Evolutionary conservation across 2,329 filamentous ascomycete genomes (phyloP).

Genomic region (Chaetomiaceae sp.): DNA sequence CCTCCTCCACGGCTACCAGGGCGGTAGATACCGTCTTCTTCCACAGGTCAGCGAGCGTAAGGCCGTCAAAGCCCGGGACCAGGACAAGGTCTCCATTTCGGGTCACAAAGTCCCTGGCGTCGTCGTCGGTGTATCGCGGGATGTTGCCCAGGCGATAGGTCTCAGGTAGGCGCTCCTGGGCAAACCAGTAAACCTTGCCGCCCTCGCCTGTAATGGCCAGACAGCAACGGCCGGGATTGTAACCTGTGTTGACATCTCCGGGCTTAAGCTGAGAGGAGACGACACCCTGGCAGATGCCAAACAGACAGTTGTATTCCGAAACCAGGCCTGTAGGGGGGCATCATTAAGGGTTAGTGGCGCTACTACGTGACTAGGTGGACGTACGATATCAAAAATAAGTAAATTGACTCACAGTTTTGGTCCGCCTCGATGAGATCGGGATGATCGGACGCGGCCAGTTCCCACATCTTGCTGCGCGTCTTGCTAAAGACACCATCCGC

Average conservation of each 20-base stretch:
- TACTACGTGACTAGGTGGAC: too few species aligned
- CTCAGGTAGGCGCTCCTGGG: constrained; percentile 14
- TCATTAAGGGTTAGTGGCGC: too few species aligned
- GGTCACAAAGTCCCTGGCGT: constrained; percentile 10
- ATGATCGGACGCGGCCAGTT: constrained; percentile 22
- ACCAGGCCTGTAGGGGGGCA: constrained; percentile 2
- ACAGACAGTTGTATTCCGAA: constrained; percentile 20
- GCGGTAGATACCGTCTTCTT: constrained; percentile 8
- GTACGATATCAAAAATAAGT: too few species aligned
- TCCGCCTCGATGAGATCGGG: constrained; percentile 12
- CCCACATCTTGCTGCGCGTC: constrained; percentile 33
- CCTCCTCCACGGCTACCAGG: constrained; percentile 20
- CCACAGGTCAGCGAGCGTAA: constrained; percentile 18
- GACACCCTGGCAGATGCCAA: constrained; percentile 16
- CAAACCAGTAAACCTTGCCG: constrained; percentile 18
- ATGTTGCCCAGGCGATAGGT: constrained; percentile 8
- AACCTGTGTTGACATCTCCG: constrained; percentile 13
- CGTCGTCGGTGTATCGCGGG: constrained; percentile 17
- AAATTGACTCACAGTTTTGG: constrained; percentile 7
- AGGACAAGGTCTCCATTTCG: constrained; percentile 11
- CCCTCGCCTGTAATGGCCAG: constrained; percentile 7
- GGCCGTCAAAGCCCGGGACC: not conserved
- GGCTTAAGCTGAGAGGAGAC: not conserved
- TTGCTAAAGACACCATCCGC: constrained; percentile 41
- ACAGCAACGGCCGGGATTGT: constrained; percentile 8